Percentiles rank a stretch among this genome's conserved stretches.
Evolutionary conservation across 2,329 filamentous ascomycete species (phyloP).

Genomic region (Sporothrix pallida): DNA sequence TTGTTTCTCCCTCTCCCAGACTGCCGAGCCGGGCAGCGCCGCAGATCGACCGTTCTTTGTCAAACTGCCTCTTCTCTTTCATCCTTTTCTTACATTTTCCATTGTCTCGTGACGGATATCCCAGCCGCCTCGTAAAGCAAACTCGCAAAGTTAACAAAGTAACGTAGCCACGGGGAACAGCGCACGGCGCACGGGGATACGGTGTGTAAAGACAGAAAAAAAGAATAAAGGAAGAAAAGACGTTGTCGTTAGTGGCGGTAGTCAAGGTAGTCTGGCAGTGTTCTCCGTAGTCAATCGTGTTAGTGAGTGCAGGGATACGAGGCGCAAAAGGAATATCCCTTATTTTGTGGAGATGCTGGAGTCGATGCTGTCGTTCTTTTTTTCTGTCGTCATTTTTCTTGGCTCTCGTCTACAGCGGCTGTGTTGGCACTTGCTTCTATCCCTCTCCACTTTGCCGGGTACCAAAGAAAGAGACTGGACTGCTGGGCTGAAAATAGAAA

Average conservation of each 20-base stretch:
- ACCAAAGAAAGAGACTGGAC: too few species aligned
- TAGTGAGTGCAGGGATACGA: background rate
- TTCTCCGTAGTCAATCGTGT: background rate
- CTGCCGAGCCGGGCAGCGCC: slow-evolving; percentile 8
- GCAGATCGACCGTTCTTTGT: background rate
- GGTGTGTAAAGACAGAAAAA: background rate
- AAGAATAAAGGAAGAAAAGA: background rate
- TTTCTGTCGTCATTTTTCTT: background rate
- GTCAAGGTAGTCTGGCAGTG: too few species aligned
- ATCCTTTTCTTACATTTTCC: background rate
- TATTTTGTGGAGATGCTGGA: background rate
- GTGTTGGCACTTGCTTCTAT: background rate
- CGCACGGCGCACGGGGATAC: background rate
- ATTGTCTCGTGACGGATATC: background rate
- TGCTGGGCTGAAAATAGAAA: too few species aligned
- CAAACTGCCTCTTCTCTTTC: background rate
- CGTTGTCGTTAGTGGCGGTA: background rate
- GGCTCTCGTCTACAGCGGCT: background rate
- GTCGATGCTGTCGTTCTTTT: too few species aligned
- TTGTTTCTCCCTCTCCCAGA: background rate
- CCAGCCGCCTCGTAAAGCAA: background rate
- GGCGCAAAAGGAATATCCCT: background rate
- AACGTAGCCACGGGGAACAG: too few species aligned
- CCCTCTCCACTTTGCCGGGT: background rate
- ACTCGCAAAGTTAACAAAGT: background rate